Conservation (phyloP, 192 early-diverging fungal species). For the Dissophora ornata region DNA sequence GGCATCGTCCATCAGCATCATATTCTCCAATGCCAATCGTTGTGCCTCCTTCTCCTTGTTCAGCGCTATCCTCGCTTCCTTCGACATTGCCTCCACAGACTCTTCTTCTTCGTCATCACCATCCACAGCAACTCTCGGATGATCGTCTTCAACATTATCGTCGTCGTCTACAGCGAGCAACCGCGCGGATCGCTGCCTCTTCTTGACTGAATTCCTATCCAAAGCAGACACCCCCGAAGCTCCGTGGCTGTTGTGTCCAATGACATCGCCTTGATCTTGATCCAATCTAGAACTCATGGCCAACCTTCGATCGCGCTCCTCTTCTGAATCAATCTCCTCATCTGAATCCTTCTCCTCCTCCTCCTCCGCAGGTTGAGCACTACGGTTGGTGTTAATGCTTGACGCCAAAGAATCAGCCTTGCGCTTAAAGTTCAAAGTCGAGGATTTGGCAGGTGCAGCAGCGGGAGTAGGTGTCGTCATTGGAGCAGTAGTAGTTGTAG, state of each 20-base stretch:
- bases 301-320: conserved; percentile 43
- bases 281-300: conserved; percentile 37
- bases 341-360: conserved; percentile 8
- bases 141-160: conserved; percentile 29
- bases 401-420: conserved; percentile 28
- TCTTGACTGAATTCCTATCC: conserved; percentile 15
- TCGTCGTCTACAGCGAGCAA: conserved; percentile 42
- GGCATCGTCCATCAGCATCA: conserved; percentile 40
- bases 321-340: conserved; percentile 46
- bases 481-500: neutral
- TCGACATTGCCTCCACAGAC: conserved; percentile 14
- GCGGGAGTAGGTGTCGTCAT: neutral
- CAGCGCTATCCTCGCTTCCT: conserved; percentile 24
- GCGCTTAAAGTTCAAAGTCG: conserved; percentile 25
- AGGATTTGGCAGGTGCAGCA: neutral
- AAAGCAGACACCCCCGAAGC: too few species aligned
- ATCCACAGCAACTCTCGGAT: neutral
- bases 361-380: neutral
- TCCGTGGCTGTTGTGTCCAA: neutral
- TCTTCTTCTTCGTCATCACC: conserved; percentile 21
- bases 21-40: conserved; percentile 37
- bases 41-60: conserved; percentile 43
- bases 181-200: conserved; percentile 30
- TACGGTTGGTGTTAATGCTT: neutral
- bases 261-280: conserved; percentile 30